Base-by-base conservation (phyloP, 2,329 filamentous ascomycete species). In the Penicillium freii region DNA sequence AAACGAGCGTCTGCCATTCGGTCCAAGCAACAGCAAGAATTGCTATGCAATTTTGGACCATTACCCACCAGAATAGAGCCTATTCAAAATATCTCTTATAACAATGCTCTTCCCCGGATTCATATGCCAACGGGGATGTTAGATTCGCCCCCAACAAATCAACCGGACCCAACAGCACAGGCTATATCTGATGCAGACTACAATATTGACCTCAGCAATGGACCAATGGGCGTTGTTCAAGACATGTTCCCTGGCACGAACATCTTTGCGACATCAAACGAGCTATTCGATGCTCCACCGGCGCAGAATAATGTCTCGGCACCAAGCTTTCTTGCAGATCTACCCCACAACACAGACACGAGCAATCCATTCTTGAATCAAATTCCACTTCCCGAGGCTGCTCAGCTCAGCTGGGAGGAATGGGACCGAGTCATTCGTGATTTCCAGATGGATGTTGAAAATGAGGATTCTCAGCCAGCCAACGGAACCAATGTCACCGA, bases 1-100 rank as follows among this genome's bases (percentile, higher is more conserved):
- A 78, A 78, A 15, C 84, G 84, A 66, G 86, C 86, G 13, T 75
- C 76, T 44, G 77, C 78, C 13, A 81, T 80, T 43, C 77, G 85
- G 48, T 76, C 79, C 42, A 79, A 79, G 54, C 83, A 85, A 54
- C 66, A 70, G 45, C 66, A 69, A 27, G 69, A 72, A 46, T 60
- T 70, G 31, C 57, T 66, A 29, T 27, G 54, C 39, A 62, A 65
- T 6, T 63, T 62, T 34, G 67, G 63, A 15, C 54, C 61, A 7
- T 56, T 56, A 10, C 59, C 61, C 31, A 15, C 34, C 9, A 21
- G 54, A 17, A 52, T 54, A 13, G 45, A 58, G 8, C 21, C 50
- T 13, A 34, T 58, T 13, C 50, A 58, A 23, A 46, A 57, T 19
- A 44, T 9, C 54, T n/a, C 48, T 36, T 10, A 62, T 39, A 60